Percentiles rank a stretch among this genome's conserved stretches.
Evolutionary conservation across 139 green algal species (phyloP).

Genomic region (Chlorella sp.): DNA sequence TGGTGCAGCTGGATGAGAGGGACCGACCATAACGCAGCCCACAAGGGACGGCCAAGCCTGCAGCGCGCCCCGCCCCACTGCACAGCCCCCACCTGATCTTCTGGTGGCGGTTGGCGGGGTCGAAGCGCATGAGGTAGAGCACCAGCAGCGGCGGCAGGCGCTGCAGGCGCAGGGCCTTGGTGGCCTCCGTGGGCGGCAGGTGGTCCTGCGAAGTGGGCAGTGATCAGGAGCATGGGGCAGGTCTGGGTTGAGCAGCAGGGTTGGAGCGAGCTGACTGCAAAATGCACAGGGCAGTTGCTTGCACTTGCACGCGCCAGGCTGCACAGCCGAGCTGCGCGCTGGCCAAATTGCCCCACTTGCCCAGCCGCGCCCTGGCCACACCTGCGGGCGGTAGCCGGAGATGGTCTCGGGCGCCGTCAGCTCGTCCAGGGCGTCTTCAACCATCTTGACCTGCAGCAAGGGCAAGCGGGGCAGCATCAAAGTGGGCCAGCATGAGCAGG

Average conservation of each 20-base stretch:
- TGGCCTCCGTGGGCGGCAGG: slow-evolving; percentile 25
- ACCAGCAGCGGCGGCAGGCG: slow-evolving; percentile 71
- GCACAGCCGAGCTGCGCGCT: no score
- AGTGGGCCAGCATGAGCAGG: background rate
- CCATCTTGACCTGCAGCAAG: slow-evolving; percentile 37
- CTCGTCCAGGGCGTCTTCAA: slow-evolving; percentile 64
- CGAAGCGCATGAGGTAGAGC: slow-evolving; percentile 82
- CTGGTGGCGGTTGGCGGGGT: slow-evolving; percentile 30
- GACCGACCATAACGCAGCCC: background rate
- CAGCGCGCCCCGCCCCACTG: background rate
- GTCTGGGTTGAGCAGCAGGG: no score
- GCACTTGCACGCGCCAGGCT: no score
- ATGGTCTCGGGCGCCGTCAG: slow-evolving; percentile 51
- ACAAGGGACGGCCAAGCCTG: background rate
- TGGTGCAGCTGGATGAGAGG: no score
- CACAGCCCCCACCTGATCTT: slow-evolving; percentile 19
- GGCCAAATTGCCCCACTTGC: no score
- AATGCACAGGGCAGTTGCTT: no score
- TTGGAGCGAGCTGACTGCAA: no score
- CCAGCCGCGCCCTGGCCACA: no score
- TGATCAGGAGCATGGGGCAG: no score
- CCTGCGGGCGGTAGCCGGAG: slow-evolving; percentile 46
- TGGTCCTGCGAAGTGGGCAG: no score
- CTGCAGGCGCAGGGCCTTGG: slow-evolving; percentile 52
- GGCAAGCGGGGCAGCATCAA: background rate